Evolutionary conservation across 345 rosid species (phyloP), one percentile per base, ranked within the genome.

Genomic region (Gossypium turneri): DNA sequence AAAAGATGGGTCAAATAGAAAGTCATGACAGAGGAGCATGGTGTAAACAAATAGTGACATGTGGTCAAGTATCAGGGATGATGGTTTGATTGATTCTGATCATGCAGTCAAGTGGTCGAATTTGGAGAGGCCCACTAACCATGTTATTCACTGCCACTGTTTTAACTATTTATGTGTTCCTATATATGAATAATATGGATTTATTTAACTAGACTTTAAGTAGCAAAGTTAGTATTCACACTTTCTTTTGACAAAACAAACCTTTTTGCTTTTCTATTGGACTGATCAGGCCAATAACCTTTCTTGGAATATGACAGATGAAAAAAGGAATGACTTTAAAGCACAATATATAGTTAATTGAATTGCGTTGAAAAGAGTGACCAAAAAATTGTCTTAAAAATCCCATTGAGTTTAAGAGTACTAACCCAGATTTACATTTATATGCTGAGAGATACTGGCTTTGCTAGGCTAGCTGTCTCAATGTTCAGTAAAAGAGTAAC

Each of bases 21-120:
- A 72, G 84, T 61, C 59, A 73, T 79, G 87, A 77, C 87, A 86
- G 84, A 81, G 75, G 9, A 72, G 80, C 84, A 82, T 38, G 41
- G 77, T 69, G 77, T 81, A 85, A 82, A 64, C 68, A 63, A 82
- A 80, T 76, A 74, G 81, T 71, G 79, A 73, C 85, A 80, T 77
- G 85, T 84, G 85, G 76, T 62, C 74, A 82, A 69, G 73, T 76
- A 41, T 82, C 75, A 50, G 56, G 73, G 76, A 52, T 66, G 77
- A 72, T 79, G 82, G 63, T 72, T 51, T 15, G 41, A 51, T 51
- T 84, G 59, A 50, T 77, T 71, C 81, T 80, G 79, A 77, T 78
- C 48, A 73, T 66, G 83, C 73, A 62, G 77, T 80, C 83, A 73
- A 73, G 72, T 74, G 77, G 58, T 74, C 53, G 47, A 50, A 29